Percentiles rank a stretch among this genome's conserved stretches.
phyloP scores from a whole-genome alignment of 2,329 filamentous ascomycete genomes.

The Neopestalotiopsis clavispora region DNA sequence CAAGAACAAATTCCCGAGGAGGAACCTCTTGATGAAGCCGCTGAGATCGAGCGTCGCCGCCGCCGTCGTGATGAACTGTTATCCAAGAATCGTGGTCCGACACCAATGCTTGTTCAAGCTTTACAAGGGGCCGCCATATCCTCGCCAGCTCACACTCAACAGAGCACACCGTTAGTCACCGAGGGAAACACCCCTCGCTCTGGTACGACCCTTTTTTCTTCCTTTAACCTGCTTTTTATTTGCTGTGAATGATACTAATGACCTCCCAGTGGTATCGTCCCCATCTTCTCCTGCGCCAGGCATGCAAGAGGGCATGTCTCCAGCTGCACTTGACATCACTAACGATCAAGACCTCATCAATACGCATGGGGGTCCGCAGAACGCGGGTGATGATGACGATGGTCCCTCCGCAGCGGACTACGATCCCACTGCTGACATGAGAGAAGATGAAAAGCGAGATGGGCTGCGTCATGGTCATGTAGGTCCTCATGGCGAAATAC shows the following conservation, averaged over 20 bases:
- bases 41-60: constrained; percentile 83
- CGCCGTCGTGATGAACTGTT: constrained; percentile 84
- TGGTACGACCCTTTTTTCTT: constrained; percentile 40
- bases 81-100: constrained; percentile 78
- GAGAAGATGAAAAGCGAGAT: constrained; percentile 70
- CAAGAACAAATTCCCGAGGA: constrained; percentile 51
- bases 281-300: constrained; percentile 45
- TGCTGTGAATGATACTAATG: constrained; percentile 28
- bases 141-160: constrained; percentile 55
- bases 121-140: constrained; percentile 64
- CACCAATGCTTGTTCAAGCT: constrained; percentile 77
- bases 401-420: constrained; percentile 80
- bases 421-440: constrained; percentile 77
- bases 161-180: constrained; percentile 44
- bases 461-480: constrained; percentile 57
- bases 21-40: constrained; percentile 76
- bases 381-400: constrained; percentile 55
- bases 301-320: constrained; percentile 58
- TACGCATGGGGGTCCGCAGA: constrained; percentile 48
- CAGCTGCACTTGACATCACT: constrained; percentile 65
- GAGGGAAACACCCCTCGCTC: constrained; percentile 51
- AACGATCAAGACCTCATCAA: constrained; percentile 74
- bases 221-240: too few relatives aligned
- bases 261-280: constrained; percentile 34
- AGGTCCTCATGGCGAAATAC: constrained; percentile 62